Evolutionary conservation across 176 grass and related monocot species (phyloP).

Genomic region (Eragrostis curvula): DNA sequence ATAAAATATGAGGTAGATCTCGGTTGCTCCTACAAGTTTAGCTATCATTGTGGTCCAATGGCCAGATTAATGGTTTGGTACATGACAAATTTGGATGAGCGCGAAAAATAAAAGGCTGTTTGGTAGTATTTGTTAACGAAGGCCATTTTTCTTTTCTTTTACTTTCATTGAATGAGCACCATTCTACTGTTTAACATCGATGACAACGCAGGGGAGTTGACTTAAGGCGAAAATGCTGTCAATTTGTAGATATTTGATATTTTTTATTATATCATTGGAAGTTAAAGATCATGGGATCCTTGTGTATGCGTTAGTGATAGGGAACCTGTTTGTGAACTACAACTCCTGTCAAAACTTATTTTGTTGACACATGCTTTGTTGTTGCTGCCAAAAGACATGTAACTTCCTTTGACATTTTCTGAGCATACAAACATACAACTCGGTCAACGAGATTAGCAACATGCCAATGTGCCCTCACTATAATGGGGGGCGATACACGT

Average conservation of each 20-base stretch:
- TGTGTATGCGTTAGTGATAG: not conserved
- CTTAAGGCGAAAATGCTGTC: no score
- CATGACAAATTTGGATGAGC: not conserved
- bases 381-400: not conserved
- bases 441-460: not conserved
- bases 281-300: not conserved
- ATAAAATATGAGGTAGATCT: not conserved
- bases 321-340: not conserved
- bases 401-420: not conserved
- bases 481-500: not conserved
- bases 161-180: no score
- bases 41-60: not conserved
- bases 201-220: no score
- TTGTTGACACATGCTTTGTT: not conserved
- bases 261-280: not conserved
- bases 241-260: no score
- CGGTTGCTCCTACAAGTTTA: not conserved
- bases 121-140: not conserved
- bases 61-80: not conserved
- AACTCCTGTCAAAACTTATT: not conserved
- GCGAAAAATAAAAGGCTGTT: not conserved
- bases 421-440: constrained; percentile 7
- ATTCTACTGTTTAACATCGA: no score
- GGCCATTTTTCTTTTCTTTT: not conserved
- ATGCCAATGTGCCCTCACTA: not conserved